Base-by-base conservation (phyloP, 2,329 filamentous ascomycete species). In the Pseudopithomyces chartarum region DNA sequence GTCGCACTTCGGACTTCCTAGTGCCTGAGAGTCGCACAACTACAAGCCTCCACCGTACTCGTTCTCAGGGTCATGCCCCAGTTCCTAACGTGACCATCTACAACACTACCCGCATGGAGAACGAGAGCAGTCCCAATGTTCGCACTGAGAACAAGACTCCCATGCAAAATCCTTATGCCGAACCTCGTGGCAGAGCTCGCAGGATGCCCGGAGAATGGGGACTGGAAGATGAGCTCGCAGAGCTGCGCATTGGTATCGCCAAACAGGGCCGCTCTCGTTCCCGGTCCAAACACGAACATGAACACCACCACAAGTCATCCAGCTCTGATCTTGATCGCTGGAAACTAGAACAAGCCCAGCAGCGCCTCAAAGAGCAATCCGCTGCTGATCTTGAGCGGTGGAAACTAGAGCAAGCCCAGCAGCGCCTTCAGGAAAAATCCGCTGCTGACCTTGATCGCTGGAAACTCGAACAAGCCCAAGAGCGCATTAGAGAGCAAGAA, bases 61-160 rank as follows among this genome's bases (percentile, higher is more conserved):
- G 78, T 56, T 81, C 79, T 15, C 73, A 76, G 40, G 79, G 80
- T 43, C 73, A 78, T 53, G 61, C 71, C 22, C 78, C 78, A 13
- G 70, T 69, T n/a, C 79, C 79, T 17, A 75, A 78, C 45, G 75
- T 81, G 59, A 79, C 78, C 62, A 79, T 81, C 58, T 77, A 79
- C 70, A 80, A 80, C 65, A 77, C 76, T 53, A 74, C 76, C 52
- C 70, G 71, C 51, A 73, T 75, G 59, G 69, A 76, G 59, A 73
- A 71, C 52, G 72, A 74, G 42, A 73, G 64, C 40, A 74, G 55
- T 51, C 71, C 68, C 8, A 67, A 68, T 48, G 67, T 77, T 13
- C 71, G 66, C 57, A 69, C 69, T 42, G 67, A 76, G 19, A 70
- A 74, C 54, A 63, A 58, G 48, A 67, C 62, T 46, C 65, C 62